These are phyloP conservation scores for Apiospora hydei DNA, from an alignment of 2,329 filamentous ascomycete genomes.

Conservation along the genomic window DNA sequence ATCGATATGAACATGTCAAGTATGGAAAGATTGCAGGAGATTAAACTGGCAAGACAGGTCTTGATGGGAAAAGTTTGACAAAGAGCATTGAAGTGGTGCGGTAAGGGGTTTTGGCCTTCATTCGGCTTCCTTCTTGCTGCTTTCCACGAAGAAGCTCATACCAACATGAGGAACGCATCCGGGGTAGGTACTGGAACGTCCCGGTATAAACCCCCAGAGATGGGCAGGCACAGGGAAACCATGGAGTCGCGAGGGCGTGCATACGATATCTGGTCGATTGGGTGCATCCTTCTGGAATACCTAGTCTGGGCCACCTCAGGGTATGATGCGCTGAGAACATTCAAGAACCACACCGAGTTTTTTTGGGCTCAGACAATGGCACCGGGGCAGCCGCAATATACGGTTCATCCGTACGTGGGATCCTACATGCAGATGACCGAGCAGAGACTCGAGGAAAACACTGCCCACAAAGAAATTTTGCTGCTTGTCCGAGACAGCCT, in stretches of 20 bases:
- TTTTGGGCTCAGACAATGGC: conserved; percentile 3
- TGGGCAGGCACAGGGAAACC: neutral
- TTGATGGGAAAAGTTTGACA: no score
- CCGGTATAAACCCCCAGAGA: conserved; percentile 27
- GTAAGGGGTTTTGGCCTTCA: no score
- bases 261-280: conserved; percentile 31
- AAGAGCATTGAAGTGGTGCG: no score
- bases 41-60: no score
- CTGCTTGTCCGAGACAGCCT: neutral
- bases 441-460: neutral
- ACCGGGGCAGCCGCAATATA: neutral
- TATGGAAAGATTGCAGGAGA: no score
- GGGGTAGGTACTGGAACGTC: conserved; percentile 18
- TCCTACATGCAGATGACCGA: neutral
- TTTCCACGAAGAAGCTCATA: conserved; percentile 24
- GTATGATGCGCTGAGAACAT: neutral
- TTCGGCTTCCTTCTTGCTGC: no score
- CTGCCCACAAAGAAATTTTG: neutral
- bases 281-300: conserved; percentile 26
- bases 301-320: conserved; percentile 26
- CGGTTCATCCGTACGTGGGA: neutral
- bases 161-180: neutral
- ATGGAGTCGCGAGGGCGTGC: conserved; percentile 9
- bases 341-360: neutral
- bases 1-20: no score